Conservation (phyloP, 768 basidiomycete species). For the Rossbeevera mucosa region DNA sequence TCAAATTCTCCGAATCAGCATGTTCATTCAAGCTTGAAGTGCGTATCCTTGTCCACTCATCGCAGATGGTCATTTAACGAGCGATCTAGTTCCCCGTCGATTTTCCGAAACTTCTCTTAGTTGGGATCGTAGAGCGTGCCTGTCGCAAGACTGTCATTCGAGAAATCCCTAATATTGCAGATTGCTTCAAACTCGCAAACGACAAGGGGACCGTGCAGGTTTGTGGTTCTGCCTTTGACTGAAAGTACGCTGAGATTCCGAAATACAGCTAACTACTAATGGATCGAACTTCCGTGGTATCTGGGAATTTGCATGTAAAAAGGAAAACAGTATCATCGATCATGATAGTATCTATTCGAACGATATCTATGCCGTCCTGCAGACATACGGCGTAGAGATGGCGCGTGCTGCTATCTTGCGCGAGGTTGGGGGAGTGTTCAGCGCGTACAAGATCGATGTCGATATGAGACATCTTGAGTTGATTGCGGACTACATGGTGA, state of each 20-base stretch:
- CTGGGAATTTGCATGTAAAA: constrained; percentile 66
- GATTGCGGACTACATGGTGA: constrained; percentile 99
- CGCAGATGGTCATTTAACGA: background rate
- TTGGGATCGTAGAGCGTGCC: constrained; percentile 86
- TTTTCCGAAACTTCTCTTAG: constrained; percentile 89
- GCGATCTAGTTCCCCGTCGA: constrained; percentile 71
- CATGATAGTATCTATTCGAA: constrained; percentile 86
- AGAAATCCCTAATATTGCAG: constrained; percentile 82
- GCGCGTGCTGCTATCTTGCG: constrained; percentile 85
- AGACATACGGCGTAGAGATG: constrained; percentile 96
- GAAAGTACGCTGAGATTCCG: background rate
- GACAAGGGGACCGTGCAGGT: constrained; percentile 54
- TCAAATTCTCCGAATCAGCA: constrained; percentile 58
- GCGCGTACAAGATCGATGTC: constrained; percentile 93
- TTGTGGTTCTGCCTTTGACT: constrained; percentile 8
- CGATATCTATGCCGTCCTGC: constrained; percentile 87
- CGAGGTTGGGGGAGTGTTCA: constrained; percentile 90
- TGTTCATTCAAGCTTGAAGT: constrained; percentile 87
- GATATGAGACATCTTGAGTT: constrained; percentile 91
- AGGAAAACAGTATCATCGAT: constrained; percentile 60
- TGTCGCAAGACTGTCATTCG: constrained; percentile 84
- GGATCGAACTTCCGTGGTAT: constrained; percentile 91
- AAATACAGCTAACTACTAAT: constrained; percentile 70
- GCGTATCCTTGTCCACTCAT: constrained; percentile 25
- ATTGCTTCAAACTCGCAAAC: constrained; percentile 65